These are phyloP conservation scores for Wakefieldia striispora DNA, from an alignment of 768 basidiomycete species.

Conservation along the genomic window DNA sequence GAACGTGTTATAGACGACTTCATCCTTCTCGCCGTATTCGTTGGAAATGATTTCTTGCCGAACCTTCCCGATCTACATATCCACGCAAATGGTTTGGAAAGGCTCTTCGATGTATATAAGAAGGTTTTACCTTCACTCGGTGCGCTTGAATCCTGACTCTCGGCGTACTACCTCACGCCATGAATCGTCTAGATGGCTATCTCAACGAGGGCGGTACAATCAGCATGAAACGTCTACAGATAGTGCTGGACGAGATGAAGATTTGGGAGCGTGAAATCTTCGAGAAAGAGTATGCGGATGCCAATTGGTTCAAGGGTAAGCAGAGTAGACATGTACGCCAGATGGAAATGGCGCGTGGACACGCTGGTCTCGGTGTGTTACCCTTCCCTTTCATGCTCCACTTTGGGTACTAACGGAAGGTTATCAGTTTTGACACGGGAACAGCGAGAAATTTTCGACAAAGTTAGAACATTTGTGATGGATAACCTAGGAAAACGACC, in stretches of 20 bases:
- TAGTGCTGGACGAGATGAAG: conserved; percentile 85
- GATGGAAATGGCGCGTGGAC: conserved; percentile 58
- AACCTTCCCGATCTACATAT: conserved; percentile 97
- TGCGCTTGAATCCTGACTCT: conserved; percentile 27
- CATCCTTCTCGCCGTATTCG: conserved; percentile 92
- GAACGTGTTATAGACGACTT: conserved; percentile 98
- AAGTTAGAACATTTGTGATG: conserved; percentile 75
- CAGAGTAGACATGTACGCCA: conserved; percentile 70
- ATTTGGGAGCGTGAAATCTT: conserved; percentile 88
- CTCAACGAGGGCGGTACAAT: conserved; percentile 89
- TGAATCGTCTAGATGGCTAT: conserved; percentile 68
- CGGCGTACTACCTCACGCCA: neutral
- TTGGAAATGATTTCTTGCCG: conserved; percentile 97
- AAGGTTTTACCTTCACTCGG: conserved; percentile 77
- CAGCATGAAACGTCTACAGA: conserved; percentile 74
- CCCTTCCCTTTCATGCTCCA: neutral
- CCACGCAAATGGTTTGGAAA: conserved; percentile 93
- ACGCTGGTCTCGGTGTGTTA: conserved; percentile 60
- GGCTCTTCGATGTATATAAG: conserved; percentile 94
- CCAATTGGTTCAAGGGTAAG: conserved; percentile 94
- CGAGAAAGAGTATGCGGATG: conserved; percentile 85
- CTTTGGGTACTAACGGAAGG: neutral
- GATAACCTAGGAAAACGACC: conserved; percentile 35
- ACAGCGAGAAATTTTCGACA: conserved; percentile 77
- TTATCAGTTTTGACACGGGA: conserved; percentile 61